phyloP scores from a whole-genome alignment of 352 stramenopile species.

The Phytopythium cucurbitacearum region DNA sequence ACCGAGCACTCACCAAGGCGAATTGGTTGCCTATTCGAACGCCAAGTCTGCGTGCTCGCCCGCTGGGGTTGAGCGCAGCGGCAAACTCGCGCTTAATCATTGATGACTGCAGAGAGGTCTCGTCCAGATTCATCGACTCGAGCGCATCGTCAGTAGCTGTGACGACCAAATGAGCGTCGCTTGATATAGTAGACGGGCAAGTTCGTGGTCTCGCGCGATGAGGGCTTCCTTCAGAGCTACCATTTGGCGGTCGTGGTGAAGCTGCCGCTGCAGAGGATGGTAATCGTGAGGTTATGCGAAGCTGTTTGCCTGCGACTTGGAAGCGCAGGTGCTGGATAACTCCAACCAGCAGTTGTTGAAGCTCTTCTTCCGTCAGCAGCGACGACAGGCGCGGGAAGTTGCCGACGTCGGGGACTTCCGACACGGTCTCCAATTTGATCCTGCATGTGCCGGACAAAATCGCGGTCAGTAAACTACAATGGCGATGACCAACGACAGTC shows the following conservation, averaged over 20 bases:
- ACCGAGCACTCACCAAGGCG: not conserved
- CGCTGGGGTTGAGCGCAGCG: not conserved
- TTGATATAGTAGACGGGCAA: constrained; percentile 47
- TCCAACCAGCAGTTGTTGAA: constrained; percentile 52
- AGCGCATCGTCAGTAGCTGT: not conserved
- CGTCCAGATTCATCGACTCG: not conserved
- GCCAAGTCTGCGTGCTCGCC: not conserved
- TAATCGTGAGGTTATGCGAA: constrained; percentile 16
- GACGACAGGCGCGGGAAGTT: constrained; percentile 69
- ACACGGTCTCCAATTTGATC: constrained; percentile 73
- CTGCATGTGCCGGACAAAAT: constrained; percentile 15
- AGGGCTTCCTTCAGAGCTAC: not conserved
- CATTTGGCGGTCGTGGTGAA: not conserved
- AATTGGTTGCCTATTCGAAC: not conserved
- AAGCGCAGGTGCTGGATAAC: constrained; percentile 53
- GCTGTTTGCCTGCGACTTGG: constrained; percentile 20
- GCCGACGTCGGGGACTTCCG: constrained; percentile 26
- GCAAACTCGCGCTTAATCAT: not conserved
- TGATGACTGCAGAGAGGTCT: not conserved
- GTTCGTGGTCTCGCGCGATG: constrained; percentile 29
- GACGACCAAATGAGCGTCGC: constrained; percentile 2
- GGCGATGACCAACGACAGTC: not conserved
- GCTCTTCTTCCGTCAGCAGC: constrained; percentile 54
- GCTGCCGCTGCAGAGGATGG: not conserved
- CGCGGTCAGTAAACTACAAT: constrained; percentile 1